These are phyloP conservation scores for Malus sieversii DNA, from an alignment of 306 rosid genomes.

Conservation along the genomic window DNA sequence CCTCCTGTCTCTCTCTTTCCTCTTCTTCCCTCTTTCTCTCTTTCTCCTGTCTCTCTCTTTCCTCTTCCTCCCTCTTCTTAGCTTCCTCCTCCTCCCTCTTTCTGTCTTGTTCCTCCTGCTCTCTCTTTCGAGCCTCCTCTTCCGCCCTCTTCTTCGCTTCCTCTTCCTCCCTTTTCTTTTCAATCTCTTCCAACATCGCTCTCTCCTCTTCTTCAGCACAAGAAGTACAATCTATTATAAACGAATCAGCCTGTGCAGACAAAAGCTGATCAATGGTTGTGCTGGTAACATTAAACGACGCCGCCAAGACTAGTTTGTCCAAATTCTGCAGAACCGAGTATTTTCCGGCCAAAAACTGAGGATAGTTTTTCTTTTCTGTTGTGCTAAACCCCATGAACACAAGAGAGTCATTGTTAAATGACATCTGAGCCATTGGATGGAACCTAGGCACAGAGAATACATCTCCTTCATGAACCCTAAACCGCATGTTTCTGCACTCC, in stretches of 20 bases:
- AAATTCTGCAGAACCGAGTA: conserved; percentile 46
- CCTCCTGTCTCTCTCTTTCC: neutral
- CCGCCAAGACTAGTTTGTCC: conserved; percentile 49
- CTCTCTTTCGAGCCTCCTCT: conserved; percentile 1
- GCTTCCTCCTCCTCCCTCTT: neutral
- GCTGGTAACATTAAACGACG: conserved; percentile 49
- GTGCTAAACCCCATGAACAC: conserved; percentile 84
- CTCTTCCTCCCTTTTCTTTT: conserved; percentile 25
- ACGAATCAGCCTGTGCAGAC: conserved; percentile 34
- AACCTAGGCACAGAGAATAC: conserved; percentile 65
- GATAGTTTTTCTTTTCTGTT: conserved; percentile 28
- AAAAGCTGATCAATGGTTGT: conserved; percentile 41
- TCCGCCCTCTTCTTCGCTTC: conserved; percentile 5
- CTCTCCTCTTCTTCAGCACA: conserved; percentile 82
- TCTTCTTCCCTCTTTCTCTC: neutral
- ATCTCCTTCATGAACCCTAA: conserved; percentile 62
- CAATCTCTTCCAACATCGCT: conserved; percentile 43
- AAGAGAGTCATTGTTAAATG: conserved; percentile 52
- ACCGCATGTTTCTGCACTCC: conserved; percentile 48
- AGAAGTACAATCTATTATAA: conserved; percentile 54
- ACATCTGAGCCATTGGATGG: conserved; percentile 88
- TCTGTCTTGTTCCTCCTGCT: neutral
- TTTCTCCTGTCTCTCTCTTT: neutral
- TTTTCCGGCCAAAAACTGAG: conserved; percentile 69
- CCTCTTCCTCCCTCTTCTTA: neutral